Evolutionary conservation across 441 rosid genomes (phyloP), one percentile per base, ranked within the genome.

Genomic region (Adansonia madagascariensis): DNA sequence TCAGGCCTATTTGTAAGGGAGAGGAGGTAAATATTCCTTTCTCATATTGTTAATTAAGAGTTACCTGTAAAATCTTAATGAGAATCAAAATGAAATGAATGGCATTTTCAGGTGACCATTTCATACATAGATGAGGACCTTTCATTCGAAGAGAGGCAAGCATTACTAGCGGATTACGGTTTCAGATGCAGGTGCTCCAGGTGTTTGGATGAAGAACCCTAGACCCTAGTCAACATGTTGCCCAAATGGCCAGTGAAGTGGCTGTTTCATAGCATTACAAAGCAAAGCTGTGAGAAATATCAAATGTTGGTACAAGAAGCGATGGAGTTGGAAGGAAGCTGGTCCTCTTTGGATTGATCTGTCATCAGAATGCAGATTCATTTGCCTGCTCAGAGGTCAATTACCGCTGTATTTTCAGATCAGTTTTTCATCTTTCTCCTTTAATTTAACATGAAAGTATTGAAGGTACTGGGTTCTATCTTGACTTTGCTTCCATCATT

Each of bases 61-160:
- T 66, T 63, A 4, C 11, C 62, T 20, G 18, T 14, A 52, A 35
- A 66, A 66, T 17, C 67, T 24, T 14, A 12, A 22, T 59, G 53
- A 22, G 18, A 69, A 24, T 57, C 17, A n/a, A 56, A 43, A 68
- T 7, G 46, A 10, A 59, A 31, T 27, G 1, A 3, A 44, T 64
- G 66, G 62, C 18, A 8, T 56, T 84, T 78, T 55, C 85, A 93
- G 97, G 83, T 91, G 65, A 90, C 94, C 3, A 90, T 93, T 75
- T 91, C 97, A 44, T 92, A 92, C 79, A 86, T 93, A 77, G 94
- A 95, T 10, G 95, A 92, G 83, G 91, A 91, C 68, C 89, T 88
- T 79, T 86, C 92, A 0, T 81, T 85, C 56, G 80, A 87, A 76
- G 97, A 91, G 84, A 86, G 98, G 80, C 92, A 83, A 71, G 85